Evolutionary conservation across 148 eudicot genomes (phyloP).

Genomic region (Fagopyrum homotropicum): DNA sequence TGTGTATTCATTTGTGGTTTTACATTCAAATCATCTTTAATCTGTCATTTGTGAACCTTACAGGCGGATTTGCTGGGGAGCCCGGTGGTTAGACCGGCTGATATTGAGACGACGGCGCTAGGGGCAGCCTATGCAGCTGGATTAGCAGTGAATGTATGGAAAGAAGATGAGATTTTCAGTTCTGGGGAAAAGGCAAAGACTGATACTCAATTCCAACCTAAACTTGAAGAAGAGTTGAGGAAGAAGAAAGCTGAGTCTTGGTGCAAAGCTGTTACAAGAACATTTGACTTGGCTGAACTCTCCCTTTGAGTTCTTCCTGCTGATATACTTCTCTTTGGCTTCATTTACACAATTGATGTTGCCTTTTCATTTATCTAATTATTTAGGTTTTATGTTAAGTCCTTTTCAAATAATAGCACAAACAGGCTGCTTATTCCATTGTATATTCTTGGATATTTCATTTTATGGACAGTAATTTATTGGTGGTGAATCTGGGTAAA

Average conservation of each 20-base stretch:
- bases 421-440: neutral
- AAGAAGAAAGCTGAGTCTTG: slow-evolving; percentile 85
- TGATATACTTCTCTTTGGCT: neutral
- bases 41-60: slow-evolving; percentile 8
- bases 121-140: slow-evolving; percentile 99
- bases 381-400: neutral
- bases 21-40: neutral
- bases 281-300: slow-evolving; percentile 91
- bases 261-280: slow-evolving; percentile 82
- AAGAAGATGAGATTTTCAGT: slow-evolving; percentile 59
- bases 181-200: slow-evolving; percentile 57
- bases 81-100: slow-evolving; percentile 83
- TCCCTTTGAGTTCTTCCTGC: slow-evolving; percentile 35
- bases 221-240: slow-evolving; percentile 45
- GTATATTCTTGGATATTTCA: neutral
- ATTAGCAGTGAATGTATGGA: slow-evolving; percentile 89
- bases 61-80: slow-evolving; percentile 89
- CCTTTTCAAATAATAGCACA: neutral
- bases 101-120: slow-evolving; percentile 90
- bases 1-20: neutral
- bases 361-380: neutral
- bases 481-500: neutral
- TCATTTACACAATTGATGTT: neutral
- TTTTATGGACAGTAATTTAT: neutral
- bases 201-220: slow-evolving; percentile 49